These are phyloP conservation scores for Roridomyces roridus DNA, from an alignment of 768 basidiomycete species.

Conservation along the genomic window DNA sequence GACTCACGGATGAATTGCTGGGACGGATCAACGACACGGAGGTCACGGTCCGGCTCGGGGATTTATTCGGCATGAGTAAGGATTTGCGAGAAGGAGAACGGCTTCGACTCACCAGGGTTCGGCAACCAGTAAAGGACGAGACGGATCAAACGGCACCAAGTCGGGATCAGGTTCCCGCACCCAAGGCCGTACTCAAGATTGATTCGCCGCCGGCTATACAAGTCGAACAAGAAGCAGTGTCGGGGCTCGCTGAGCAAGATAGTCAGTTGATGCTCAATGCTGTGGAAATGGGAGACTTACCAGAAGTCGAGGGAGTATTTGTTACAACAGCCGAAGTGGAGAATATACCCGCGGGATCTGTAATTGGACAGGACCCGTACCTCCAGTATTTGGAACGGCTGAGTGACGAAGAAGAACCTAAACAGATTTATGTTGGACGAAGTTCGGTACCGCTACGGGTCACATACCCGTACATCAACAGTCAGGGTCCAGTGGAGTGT, in stretches of 20 bases:
- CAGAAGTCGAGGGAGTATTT: slow-evolving; percentile 8
- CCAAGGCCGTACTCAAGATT: too few relatives aligned
- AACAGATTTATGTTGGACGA: slow-evolving; percentile 10
- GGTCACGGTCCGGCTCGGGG: slow-evolving; percentile 6
- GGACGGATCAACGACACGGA: slow-evolving; percentile 15
- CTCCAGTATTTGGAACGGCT: slow-evolving; percentile 14
- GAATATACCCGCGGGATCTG: slow-evolving; percentile 5
- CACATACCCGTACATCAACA: slow-evolving; percentile 24
- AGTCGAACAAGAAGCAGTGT: not conserved
- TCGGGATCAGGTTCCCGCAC: not conserved
- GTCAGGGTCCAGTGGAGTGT: slow-evolving; percentile 25
- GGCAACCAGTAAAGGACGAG: not conserved
- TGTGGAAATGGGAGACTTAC: slow-evolving; percentile 2
- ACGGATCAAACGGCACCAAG: not conserved
- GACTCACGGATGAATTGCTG: slow-evolving; percentile 9
- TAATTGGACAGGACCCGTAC: slow-evolving; percentile 13
- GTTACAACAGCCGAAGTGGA: slow-evolving; percentile 1
- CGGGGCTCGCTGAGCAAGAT: not conserved
- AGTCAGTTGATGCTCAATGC: not conserved
- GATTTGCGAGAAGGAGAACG: slow-evolving; percentile 11
- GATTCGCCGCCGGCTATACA: too few relatives aligned
- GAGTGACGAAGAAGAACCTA: not conserved
- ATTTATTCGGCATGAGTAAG: slow-evolving; percentile 12
- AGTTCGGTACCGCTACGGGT: slow-evolving; percentile 13
- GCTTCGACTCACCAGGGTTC: not conserved